A percentile compares a stretch with the other conserved stretches of the same genome.
phyloP scores from a whole-genome alignment of 2,329 filamentous ascomycete genomes.

The Kalaharituber pfeilii region DNA sequence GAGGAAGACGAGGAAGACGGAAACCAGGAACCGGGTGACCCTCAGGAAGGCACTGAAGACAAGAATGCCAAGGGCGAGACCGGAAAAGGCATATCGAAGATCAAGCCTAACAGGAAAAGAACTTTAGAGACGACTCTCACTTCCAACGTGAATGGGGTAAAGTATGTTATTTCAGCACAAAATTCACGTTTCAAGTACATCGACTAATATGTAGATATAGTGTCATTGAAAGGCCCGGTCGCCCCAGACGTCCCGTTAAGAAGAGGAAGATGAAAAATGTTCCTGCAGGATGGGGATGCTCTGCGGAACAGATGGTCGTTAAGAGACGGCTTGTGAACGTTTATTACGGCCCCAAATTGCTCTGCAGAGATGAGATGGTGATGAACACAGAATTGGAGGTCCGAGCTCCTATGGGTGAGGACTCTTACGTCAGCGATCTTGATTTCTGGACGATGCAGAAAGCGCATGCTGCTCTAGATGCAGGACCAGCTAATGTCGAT shows the following conservation, averaged over 20 bases:
- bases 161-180: background rate
- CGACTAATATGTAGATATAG: background rate
- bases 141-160: too few relatives aligned
- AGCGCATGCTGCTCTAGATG: slow-evolving; percentile 40
- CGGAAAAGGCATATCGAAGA: too few relatives aligned
- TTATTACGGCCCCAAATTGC: slow-evolving; percentile 69
- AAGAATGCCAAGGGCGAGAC: slow-evolving; percentile 39
- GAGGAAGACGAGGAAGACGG: slow-evolving; percentile 26
- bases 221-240: background rate
- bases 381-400: slow-evolving; percentile 89
- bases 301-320: slow-evolving; percentile 88
- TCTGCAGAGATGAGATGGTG: slow-evolving; percentile 99
- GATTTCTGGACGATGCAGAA: slow-evolving; percentile 79
- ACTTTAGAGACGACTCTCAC: too few relatives aligned
- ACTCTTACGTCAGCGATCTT: slow-evolving; percentile 76
- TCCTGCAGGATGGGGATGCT: slow-evolving; percentile 82
- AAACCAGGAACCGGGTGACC: slow-evolving; percentile 30
- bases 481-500: background rate
- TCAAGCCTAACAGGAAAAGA: too few relatives aligned
- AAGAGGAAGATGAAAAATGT: slow-evolving; percentile 81
- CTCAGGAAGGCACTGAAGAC: slow-evolving; percentile 45
- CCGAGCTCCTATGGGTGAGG: slow-evolving; percentile 55
- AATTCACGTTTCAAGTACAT: background rate
- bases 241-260: background rate
- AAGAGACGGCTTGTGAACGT: slow-evolving; percentile 92